Evolutionary conservation across 768 basidiomycete genomes (phyloP).

Genomic region (Mycena vitilis): DNA sequence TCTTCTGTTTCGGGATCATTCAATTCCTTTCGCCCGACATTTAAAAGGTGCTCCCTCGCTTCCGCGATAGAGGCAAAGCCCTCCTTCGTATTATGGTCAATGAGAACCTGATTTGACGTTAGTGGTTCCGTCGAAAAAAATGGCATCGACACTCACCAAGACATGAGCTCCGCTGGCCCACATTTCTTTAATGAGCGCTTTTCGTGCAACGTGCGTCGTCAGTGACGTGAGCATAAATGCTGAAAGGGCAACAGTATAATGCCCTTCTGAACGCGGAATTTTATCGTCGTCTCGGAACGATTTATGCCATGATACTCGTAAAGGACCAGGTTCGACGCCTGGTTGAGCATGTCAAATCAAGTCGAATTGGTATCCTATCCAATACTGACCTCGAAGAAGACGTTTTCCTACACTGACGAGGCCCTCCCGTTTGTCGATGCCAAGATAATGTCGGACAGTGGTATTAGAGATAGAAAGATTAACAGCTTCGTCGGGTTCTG

Average conservation of each 20-base stretch:
- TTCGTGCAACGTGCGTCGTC: constrained; percentile 68
- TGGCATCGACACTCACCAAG: constrained; percentile 61
- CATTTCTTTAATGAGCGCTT: constrained; percentile 81
- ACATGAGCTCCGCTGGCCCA: constrained; percentile 92
- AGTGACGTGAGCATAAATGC: constrained; percentile 89
- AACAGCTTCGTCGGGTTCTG: constrained; percentile 38
- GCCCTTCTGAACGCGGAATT: constrained; percentile 55
- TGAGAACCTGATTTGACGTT: constrained; percentile 70
- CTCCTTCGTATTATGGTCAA: constrained; percentile 82
- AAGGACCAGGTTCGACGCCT: constrained; percentile 62
- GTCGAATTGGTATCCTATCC: constrained; percentile 2
- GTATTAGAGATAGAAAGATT: constrained; percentile 59
- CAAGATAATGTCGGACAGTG: constrained; percentile 71
- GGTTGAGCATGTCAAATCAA: not conserved
- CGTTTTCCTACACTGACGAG: constrained; percentile 75
- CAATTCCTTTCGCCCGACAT: constrained; percentile 69
- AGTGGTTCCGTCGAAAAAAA: constrained; percentile 14
- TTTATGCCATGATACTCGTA: constrained; percentile 67
- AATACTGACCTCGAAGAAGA: constrained; percentile 63
- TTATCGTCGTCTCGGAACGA: constrained; percentile 62
- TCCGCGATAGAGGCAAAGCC: constrained; percentile 86
- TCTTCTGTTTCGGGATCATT: constrained; percentile 56
- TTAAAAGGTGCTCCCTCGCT: constrained; percentile 79
- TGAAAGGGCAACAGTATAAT: constrained; percentile 76
- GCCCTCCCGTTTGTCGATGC: constrained; percentile 82